Conservation (phyloP, 441 rosid species). For the Syzygium malaccense region DNA sequence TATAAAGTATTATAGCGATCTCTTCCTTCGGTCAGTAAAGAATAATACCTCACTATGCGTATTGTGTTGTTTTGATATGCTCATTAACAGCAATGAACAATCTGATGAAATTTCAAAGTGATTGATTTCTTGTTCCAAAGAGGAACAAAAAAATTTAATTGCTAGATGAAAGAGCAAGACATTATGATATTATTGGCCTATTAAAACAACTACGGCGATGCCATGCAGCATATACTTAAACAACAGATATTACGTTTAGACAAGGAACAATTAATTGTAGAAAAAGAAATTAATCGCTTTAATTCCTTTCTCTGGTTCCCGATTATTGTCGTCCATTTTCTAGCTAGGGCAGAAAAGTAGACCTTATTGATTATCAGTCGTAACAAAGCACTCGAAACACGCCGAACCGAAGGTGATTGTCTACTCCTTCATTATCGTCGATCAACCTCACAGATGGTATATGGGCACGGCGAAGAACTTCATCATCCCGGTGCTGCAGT, state of each 20-base stretch:
- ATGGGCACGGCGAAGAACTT: slow-evolving; percentile 20
- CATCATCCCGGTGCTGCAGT: slow-evolving; percentile 12
- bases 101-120: background rate
- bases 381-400: background rate
- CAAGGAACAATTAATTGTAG: background rate
- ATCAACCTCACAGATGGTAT: background rate
- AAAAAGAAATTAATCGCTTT: background rate
- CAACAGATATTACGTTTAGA: background rate
- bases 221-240: background rate
- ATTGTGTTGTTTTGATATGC: background rate
- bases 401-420: background rate
- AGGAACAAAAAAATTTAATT: background rate
- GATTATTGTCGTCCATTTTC: background rate
- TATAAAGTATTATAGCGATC: background rate
- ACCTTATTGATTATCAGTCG: background rate
- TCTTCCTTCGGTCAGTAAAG: background rate
- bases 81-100: background rate
- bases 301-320: background rate
- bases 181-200: background rate
- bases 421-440: background rate
- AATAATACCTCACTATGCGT: background rate
- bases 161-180: background rate
- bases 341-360: background rate
- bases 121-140: background rate
- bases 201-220: background rate